These are phyloP conservation scores for Chenopodium quinoa DNA, from an alignment of 148 eudicot species.

Conservation along the genomic window DNA sequence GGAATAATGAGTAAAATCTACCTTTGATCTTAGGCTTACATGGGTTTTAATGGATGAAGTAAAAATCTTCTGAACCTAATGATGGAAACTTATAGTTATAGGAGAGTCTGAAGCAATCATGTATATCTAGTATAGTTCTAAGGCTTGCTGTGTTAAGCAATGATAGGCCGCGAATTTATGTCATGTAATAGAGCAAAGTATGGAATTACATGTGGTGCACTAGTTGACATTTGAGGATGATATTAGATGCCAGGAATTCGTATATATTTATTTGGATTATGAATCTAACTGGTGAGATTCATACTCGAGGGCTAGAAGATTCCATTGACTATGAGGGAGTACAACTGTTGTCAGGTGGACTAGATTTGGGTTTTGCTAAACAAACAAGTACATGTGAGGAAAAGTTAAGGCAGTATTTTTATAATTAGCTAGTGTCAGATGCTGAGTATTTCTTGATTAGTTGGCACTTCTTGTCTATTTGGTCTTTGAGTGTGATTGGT, in stretches of 20 bases:
- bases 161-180: neutral
- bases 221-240: neutral
- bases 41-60: neutral
- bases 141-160: neutral
- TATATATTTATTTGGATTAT: too few relatives aligned
- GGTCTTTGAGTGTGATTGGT: neutral
- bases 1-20: neutral
- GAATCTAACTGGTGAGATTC: too few relatives aligned
- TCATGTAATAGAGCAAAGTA: neutral
- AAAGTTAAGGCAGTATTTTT: neutral
- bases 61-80: neutral
- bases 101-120: neutral
- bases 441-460: neutral
- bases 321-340: neutral
- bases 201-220: neutral
- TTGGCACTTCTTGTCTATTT: neutral
- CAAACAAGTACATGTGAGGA: neutral
- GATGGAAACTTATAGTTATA: neutral
- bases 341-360: neutral
- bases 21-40: neutral
- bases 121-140: too few relatives aligned
- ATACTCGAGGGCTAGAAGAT: too few relatives aligned
- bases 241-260: neutral
- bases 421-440: too few relatives aligned
- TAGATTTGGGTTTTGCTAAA: neutral